Evolutionary conservation across 1,284 basidiomycete genomes (phyloP).

Genomic region (Cutaneotrichosporon mucoides): DNA sequence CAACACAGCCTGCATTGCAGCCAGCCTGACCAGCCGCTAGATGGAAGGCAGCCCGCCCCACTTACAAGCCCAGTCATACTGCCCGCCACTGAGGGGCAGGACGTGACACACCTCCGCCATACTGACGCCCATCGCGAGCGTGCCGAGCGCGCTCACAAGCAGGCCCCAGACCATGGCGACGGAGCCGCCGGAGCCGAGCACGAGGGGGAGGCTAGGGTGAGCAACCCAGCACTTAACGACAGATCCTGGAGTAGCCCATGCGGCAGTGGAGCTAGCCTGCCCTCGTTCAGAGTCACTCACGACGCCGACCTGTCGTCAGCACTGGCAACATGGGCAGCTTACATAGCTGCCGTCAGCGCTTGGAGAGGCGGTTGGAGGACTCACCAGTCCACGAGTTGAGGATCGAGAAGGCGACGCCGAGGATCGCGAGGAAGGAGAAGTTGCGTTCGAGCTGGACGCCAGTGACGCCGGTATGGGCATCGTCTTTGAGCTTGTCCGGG

Average conservation of each 20-base stretch:
- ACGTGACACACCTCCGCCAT: constrained; percentile 16
- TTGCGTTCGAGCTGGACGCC: constrained; percentile 16
- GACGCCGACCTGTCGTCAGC: neutral
- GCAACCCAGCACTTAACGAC: too few relatives aligned
- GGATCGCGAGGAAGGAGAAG: constrained; percentile 13
- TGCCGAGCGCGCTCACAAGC: constrained; percentile 27
- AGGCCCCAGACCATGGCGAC: constrained; percentile 42
- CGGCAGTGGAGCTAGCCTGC: too few relatives aligned
- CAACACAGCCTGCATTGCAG: too few relatives aligned
- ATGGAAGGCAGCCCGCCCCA: neutral
- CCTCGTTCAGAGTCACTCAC: neutral
- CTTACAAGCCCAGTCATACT: constrained; percentile 37
- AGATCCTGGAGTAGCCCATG: too few relatives aligned
- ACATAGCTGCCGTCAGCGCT: constrained; percentile 1
- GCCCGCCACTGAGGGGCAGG: constrained; percentile 30
- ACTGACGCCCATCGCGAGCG: constrained; percentile 25
- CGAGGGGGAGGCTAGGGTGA: constrained; percentile 9
- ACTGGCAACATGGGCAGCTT: too few relatives aligned
- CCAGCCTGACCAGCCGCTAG: too few relatives aligned
- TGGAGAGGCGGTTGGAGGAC: neutral
- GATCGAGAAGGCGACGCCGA: constrained; percentile 21
- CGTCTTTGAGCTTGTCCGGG: too few relatives aligned
- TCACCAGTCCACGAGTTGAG: constrained; percentile 21
- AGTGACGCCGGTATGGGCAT: neutral
- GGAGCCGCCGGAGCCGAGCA: constrained; percentile 37